Percentiles rank a stretch among this genome's conserved stretches.
Conservation (phyloP, 352 stramenopile genomes). For the Globisporangium heterothallicum region DNA sequence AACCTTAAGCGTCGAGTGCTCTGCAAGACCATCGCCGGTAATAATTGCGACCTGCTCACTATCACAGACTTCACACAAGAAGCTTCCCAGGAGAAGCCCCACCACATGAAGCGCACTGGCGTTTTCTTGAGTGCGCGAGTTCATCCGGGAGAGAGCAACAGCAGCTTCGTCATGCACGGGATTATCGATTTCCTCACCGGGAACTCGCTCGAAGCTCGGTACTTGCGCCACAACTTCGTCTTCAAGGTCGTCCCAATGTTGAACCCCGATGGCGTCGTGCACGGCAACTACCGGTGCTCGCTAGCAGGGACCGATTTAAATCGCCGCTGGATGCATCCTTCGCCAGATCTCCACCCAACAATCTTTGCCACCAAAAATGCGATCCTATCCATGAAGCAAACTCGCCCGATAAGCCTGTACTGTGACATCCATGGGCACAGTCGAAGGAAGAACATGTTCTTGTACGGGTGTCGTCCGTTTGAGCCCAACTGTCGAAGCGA, state of each 20-base stretch:
- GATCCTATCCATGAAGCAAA: conserved; percentile 42
- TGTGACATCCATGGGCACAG: conserved; percentile 89
- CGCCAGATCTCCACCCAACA: conserved; percentile 57
- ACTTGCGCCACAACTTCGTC: conserved; percentile 78
- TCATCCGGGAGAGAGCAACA: conserved; percentile 87
- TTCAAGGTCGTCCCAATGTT: conserved; percentile 92
- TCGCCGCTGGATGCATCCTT: conserved; percentile 58
- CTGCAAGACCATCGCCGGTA: conserved; percentile 79
- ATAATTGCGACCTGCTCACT: conserved; percentile 85
- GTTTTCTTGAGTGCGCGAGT: conserved; percentile 83
- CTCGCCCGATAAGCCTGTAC: conserved; percentile 59
- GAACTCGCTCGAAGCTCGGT: conserved; percentile 52
- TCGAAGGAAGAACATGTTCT: conserved; percentile 86
- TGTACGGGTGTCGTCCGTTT: conserved; percentile 72
- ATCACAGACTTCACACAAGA: conserved; percentile 78
- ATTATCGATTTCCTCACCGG: conserved; percentile 85
- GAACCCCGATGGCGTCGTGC: conserved; percentile 91
- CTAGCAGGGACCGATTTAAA: conserved; percentile 88
- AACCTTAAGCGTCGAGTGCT: conserved; percentile 59
- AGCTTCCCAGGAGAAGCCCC: conserved; percentile 24
- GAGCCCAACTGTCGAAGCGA: conserved; percentile 31
- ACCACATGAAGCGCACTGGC: conserved; percentile 28
- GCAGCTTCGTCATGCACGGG: conserved; percentile 87
- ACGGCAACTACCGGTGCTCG: conserved; percentile 88
- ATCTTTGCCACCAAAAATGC: conserved; percentile 75